These are phyloP conservation scores for Solanum commersonii DNA, from an alignment of 257 asterid genomes.

Conservation along the genomic window DNA sequence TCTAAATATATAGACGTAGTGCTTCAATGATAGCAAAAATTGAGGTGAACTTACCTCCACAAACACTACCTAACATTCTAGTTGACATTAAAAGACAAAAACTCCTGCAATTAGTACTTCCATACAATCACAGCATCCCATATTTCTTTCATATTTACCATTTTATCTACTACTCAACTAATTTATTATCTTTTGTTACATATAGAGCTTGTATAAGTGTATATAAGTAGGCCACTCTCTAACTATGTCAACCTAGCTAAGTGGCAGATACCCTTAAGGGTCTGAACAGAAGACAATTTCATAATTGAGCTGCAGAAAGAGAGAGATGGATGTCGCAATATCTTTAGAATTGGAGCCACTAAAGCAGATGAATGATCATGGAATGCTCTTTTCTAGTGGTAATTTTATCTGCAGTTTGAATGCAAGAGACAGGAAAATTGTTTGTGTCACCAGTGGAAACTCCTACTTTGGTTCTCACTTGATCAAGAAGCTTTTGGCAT, in stretches of 20 bases:
- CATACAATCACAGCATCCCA: too few relatives aligned
- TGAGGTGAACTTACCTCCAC: not conserved
- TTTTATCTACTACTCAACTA: not conserved
- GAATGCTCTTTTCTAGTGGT: not conserved
- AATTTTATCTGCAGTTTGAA: not conserved
- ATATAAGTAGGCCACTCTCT: not conserved
- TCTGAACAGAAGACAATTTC: not conserved
- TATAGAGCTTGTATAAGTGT: not conserved
- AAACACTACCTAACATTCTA: not conserved
- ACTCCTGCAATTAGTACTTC: not conserved
- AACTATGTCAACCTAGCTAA: not conserved
- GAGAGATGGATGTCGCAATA: not conserved
- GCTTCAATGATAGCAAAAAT: not conserved
- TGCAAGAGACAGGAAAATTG: slow-evolving; percentile 7
- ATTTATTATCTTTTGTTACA: not conserved
- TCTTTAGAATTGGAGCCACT: not conserved
- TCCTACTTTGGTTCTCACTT: slow-evolving; percentile 23
- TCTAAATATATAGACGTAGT: not conserved
- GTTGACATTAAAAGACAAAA: not conserved
- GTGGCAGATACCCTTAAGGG: not conserved
- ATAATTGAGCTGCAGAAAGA: not conserved
- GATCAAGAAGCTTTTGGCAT: slow-evolving; percentile 17
- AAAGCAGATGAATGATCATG: not conserved
- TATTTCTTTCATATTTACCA: not conserved
- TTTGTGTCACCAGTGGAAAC: slow-evolving; percentile 28